phyloP scores from a whole-genome alignment of 1,284 basidiomycete genomes.

The Vanrija sp. region DNA sequence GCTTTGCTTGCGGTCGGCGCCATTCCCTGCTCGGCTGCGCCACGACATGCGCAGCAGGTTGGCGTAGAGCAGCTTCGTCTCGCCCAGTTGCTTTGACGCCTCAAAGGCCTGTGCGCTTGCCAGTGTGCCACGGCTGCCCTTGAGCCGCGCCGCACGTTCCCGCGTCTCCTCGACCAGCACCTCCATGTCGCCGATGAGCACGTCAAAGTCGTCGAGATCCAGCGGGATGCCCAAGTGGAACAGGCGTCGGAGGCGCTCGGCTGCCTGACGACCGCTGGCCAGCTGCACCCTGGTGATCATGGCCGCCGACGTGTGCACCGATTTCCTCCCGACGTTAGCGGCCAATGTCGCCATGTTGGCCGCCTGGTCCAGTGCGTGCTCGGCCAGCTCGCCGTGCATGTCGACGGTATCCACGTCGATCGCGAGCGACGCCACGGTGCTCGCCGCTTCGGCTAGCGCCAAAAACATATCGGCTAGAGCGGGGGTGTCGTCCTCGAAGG shows the following conservation, averaged over 20 bases:
- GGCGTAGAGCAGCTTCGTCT: slow-evolving; percentile 41
- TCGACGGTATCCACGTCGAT: slow-evolving; percentile 36
- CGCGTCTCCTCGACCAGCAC: slow-evolving; percentile 38
- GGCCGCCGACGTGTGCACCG: slow-evolving; percentile 28
- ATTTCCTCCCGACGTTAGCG: slow-evolving; percentile 25
- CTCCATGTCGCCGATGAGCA: slow-evolving; percentile 38
- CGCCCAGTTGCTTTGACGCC: slow-evolving; percentile 38
- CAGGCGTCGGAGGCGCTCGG: slow-evolving; percentile 38
- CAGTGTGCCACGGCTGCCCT: slow-evolving; percentile 32
- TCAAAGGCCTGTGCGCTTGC: slow-evolving; percentile 39
- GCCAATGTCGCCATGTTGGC: slow-evolving; percentile 45
- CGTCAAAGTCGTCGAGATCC: slow-evolving; percentile 43
- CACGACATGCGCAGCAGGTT: slow-evolving; percentile 38
- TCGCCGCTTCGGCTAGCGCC: slow-evolving; percentile 31
- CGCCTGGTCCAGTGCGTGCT: slow-evolving; percentile 46
- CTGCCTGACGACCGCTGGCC: slow-evolving; percentile 32
- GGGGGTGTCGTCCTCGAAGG: slow-evolving; percentile 32
- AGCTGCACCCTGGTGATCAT: slow-evolving; percentile 45
- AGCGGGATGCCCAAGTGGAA: slow-evolving; percentile 36
- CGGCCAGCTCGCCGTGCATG: slow-evolving; percentile 38
- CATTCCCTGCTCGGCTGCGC: slow-evolving; percentile 22
- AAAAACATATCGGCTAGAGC: slow-evolving; percentile 43
- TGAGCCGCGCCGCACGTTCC: slow-evolving; percentile 36
- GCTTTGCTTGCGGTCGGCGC: not conserved
- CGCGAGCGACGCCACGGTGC: slow-evolving; percentile 30